Evolutionary conservation across 2,329 filamentous ascomycete species (phyloP).

Genomic region (Zasmidium citrigriseum): DNA sequence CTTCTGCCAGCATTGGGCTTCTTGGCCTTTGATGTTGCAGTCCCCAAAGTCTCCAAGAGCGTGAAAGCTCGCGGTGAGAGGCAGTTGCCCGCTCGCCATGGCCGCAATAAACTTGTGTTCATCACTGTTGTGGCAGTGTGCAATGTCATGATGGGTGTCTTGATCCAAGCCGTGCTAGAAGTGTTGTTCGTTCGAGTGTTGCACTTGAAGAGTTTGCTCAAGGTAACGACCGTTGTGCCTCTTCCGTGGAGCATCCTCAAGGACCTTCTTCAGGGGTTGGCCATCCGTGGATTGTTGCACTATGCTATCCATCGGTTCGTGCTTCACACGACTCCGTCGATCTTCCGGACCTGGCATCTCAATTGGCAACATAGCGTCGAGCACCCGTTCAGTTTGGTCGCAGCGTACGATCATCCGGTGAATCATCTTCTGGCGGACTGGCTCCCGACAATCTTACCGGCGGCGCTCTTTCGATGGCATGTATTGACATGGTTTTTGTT

Average conservation of each 20-base stretch:
- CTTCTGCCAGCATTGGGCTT: constrained; percentile 72
- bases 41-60: constrained; percentile 68
- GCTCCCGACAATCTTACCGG: constrained; percentile 66
- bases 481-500: constrained; percentile 72
- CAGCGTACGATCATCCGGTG: constrained; percentile 69
- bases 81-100: constrained; percentile 49
- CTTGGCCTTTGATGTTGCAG: constrained; percentile 68
- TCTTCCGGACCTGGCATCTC: constrained; percentile 44
- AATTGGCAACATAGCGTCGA: constrained; percentile 60
- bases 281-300: constrained; percentile 63
- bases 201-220: constrained; percentile 56
- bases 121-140: constrained; percentile 56
- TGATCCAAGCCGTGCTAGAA: constrained; percentile 59
- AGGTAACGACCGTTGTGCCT: constrained; percentile 56
- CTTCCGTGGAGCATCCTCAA: constrained; percentile 63
- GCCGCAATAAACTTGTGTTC: constrained; percentile 46
- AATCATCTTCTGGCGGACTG: constrained; percentile 65
- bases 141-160: constrained; percentile 58
- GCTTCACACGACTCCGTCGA: constrained; percentile 57
- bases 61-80: constrained; percentile 67
- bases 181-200: constrained; percentile 55
- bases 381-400: constrained; percentile 62
- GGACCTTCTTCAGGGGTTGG: constrained; percentile 54
- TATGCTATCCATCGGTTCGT: constrained; percentile 72
- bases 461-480: constrained; percentile 66